phyloP scores from a whole-genome alignment of 1,139 yeast species.

The Candida gigantensis region DNA sequence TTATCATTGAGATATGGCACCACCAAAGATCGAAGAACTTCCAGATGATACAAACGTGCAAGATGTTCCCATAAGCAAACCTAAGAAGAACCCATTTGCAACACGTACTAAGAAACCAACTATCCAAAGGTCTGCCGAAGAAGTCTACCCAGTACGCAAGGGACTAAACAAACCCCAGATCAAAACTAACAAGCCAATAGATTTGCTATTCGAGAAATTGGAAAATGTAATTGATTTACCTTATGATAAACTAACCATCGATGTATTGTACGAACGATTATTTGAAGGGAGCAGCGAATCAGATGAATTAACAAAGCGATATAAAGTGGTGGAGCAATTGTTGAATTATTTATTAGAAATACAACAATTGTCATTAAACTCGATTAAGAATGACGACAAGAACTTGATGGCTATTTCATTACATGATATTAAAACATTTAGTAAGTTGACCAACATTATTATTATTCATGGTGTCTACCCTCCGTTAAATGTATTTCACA shows the following conservation, averaged over 20 bases:
- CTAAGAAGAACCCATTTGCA: conserved; percentile 36
- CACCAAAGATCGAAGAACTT: conserved; percentile 32
- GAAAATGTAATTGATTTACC: conserved; percentile 28
- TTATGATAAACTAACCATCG: conserved; percentile 27
- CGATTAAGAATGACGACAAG: conserved; percentile 22
- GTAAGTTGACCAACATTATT: conserved; percentile 61
- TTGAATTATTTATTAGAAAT: conserved; percentile 36
- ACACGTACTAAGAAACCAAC: conserved; percentile 27
- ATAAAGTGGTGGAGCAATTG: conserved; percentile 26
- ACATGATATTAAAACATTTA: conserved; percentile 78
- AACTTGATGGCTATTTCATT: conserved; percentile 69
- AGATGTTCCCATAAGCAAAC: conserved; percentile 3
- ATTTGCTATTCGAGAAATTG: conserved; percentile 33
- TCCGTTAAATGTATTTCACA: conserved; percentile 49
- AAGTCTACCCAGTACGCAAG: conserved; percentile 34
- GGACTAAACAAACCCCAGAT: conserved; percentile 40
- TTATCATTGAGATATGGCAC: conserved; percentile 8
- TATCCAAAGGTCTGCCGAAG: conserved; percentile 34
- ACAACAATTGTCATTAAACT: conserved; percentile 34
- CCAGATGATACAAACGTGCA: conserved; percentile 8
- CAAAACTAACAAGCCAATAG: conserved; percentile 35
- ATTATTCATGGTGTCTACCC: conserved; percentile 75
- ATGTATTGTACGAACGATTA: conserved; percentile 15
- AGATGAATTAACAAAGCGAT: conserved; percentile 16
- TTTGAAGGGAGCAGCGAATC: conserved; percentile 2